These are phyloP conservation scores for Oryza meyeriana DNA, from an alignment of 176 grass and related monocot species.

Conservation along the genomic window DNA sequence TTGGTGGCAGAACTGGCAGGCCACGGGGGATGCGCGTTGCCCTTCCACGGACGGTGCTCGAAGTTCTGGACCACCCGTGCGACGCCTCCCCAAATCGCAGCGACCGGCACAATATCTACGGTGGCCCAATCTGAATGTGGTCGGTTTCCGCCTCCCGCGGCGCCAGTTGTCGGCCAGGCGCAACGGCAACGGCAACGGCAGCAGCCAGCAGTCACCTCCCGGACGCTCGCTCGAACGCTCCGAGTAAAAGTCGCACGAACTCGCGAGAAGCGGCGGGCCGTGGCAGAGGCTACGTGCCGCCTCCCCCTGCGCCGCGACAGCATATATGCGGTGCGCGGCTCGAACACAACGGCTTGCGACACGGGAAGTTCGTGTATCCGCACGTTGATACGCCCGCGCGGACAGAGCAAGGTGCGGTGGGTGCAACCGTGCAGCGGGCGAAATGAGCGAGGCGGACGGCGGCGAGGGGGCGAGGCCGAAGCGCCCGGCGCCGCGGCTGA, in stretches of 20 bases:
- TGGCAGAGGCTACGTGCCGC: neutral
- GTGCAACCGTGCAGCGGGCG: no score
- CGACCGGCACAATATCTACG: neutral
- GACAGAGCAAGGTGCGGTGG: no score
- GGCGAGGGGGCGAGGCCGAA: conserved; percentile 8
- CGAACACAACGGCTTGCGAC: neutral
- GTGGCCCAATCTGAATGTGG: no score
- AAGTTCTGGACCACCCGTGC: neutral
- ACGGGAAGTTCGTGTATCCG: neutral
- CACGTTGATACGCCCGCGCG: no score
- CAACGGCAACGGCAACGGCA: no score
- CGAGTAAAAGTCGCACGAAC: neutral
- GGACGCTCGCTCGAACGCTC: no score
- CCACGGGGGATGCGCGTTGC: no score
- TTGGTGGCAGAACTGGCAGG: no score
- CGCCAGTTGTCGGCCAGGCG: no score
- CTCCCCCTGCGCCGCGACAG: neutral
- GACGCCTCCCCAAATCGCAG: neutral
- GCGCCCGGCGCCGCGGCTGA: conserved; percentile 53
- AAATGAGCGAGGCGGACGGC: conserved; percentile 19
- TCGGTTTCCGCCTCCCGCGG: no score
- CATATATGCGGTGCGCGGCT: neutral
- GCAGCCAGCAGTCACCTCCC: no score
- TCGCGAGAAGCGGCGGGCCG: conserved; percentile 14
- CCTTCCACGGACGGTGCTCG: neutral